Evolutionary conservation across 495 filamentous ascomycete genomes (phyloP).

Genomic region (Xylaria sp.): DNA sequence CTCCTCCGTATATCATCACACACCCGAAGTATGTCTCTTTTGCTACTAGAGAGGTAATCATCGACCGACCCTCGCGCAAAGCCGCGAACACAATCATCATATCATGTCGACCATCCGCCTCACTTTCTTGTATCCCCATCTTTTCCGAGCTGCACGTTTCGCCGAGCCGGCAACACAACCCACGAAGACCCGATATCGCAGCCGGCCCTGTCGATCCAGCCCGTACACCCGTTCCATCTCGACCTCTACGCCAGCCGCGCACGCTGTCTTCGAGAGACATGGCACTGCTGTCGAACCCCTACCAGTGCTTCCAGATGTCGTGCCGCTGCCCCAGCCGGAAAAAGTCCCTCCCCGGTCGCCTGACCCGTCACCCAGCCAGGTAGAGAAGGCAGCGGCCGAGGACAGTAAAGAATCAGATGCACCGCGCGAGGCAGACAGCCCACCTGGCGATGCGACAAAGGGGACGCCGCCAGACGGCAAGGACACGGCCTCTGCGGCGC

Average conservation of each 20-base stretch:
- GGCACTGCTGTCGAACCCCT: slow-evolving; percentile 69
- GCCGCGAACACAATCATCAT: slow-evolving; percentile 51
- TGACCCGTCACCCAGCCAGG: slow-evolving; percentile 23
- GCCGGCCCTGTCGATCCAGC: slow-evolving; percentile 41
- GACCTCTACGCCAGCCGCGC: slow-evolving; percentile 39
- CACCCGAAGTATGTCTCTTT: slow-evolving; percentile 30
- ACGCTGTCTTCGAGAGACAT: slow-evolving; percentile 57
- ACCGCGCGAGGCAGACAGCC: slow-evolving; percentile 21
- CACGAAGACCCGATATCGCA: slow-evolving; percentile 50
- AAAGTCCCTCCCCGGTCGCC: slow-evolving; percentile 31
- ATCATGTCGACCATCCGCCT: slow-evolving; percentile 73
- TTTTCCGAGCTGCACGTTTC: slow-evolving; percentile 57
- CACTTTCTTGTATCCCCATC: slow-evolving; percentile 76
- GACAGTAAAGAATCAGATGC: slow-evolving; percentile 32
- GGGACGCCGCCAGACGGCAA: slow-evolving; percentile 35
- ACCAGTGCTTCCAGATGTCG: slow-evolving; percentile 36
- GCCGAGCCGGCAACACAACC: slow-evolving; percentile 49
- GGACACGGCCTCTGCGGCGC: slow-evolving; percentile 27
- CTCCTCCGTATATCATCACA: background rate
- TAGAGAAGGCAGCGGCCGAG: slow-evolving; percentile 32
- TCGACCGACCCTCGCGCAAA: slow-evolving; percentile 16
- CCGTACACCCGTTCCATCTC: slow-evolving; percentile 44
- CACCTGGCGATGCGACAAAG: slow-evolving; percentile 29
- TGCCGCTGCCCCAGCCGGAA: slow-evolving; percentile 31
- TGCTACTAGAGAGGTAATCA: slow-evolving; percentile 9